Evolutionary conservation across 1,284 basidiomycete genomes (phyloP).

Genomic region (Trametes hirsuta): DNA sequence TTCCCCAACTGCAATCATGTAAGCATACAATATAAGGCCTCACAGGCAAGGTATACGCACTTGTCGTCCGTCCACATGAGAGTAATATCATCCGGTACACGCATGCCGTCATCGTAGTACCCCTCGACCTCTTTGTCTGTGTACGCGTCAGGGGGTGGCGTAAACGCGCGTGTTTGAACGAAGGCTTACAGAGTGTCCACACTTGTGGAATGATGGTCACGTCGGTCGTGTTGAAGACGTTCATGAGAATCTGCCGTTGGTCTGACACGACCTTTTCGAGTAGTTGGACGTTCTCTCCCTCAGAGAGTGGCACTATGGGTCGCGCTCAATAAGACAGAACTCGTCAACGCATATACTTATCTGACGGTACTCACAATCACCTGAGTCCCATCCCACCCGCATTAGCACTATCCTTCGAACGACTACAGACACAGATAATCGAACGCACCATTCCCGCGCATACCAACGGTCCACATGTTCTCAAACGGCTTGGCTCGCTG

Average conservation of each 20-base stretch:
- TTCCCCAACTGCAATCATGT: slow-evolving; percentile 50
- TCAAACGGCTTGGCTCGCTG: slow-evolving; percentile 60
- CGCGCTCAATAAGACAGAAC: neutral
- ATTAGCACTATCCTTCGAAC: too few relatives aligned
- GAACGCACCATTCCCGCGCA: slow-evolving; percentile 63
- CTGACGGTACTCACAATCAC: slow-evolving; percentile 27
- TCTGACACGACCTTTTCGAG: slow-evolving; percentile 60
- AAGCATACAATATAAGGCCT: neutral
- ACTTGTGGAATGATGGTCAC: slow-evolving; percentile 57
- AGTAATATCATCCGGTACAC: slow-evolving; percentile 57
- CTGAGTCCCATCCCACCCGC: slow-evolving; percentile 3
- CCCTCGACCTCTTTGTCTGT: slow-evolving; percentile 68
- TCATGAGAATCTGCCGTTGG: slow-evolving; percentile 60
- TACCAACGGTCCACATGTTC: slow-evolving; percentile 64
- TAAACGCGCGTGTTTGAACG: slow-evolving; percentile 13
- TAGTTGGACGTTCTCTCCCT: slow-evolving; percentile 51
- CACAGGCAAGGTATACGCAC: slow-evolving; percentile 36
- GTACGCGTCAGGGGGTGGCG: neutral
- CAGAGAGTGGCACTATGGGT: slow-evolving; percentile 51
- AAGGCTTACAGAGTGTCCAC: slow-evolving; percentile 60
- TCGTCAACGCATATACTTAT: neutral
- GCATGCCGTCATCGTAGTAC: slow-evolving; percentile 66
- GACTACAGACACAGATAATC: too few relatives aligned
- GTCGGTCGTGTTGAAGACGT: slow-evolving; percentile 54
- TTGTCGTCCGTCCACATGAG: slow-evolving; percentile 68